phyloP scores from a whole-genome alignment of 495 filamentous ascomycete species.

The Neurospora sublineolata region DNA sequence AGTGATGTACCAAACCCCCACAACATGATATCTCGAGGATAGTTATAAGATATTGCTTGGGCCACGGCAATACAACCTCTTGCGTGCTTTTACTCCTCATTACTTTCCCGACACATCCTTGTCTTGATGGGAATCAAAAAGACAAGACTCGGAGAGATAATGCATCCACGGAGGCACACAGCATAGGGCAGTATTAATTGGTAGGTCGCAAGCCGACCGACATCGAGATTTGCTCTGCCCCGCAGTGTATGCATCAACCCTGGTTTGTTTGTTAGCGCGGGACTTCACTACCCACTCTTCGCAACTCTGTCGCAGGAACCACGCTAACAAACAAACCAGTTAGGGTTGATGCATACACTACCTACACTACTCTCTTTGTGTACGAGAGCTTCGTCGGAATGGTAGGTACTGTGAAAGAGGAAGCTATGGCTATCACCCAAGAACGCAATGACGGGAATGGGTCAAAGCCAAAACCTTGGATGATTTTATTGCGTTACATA shows the following conservation, averaged over 20 bases:
- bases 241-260: neutral
- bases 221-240: neutral
- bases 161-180: neutral
- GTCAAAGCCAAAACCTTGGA: neutral
- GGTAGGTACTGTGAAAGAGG: neutral
- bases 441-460: neutral
- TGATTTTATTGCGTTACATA: neutral
- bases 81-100: neutral
- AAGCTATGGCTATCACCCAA: neutral
- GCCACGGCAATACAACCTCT: neutral
- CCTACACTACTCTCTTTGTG: neutral
- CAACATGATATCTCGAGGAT: neutral
- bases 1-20: neutral
- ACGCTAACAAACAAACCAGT: no score
- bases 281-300: no score
- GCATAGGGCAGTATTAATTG: neutral
- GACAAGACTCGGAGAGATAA: neutral
- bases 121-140: neutral
- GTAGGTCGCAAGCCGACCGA: neutral
- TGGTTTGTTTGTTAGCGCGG: no score
- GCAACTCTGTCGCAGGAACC: no score
- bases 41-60: neutral
- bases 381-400: neutral
- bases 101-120: neutral
- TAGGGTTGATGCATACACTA: no score